Conservation (phyloP, 768 basidiomycete genomes). For the Suillus hirtellus region DNA sequence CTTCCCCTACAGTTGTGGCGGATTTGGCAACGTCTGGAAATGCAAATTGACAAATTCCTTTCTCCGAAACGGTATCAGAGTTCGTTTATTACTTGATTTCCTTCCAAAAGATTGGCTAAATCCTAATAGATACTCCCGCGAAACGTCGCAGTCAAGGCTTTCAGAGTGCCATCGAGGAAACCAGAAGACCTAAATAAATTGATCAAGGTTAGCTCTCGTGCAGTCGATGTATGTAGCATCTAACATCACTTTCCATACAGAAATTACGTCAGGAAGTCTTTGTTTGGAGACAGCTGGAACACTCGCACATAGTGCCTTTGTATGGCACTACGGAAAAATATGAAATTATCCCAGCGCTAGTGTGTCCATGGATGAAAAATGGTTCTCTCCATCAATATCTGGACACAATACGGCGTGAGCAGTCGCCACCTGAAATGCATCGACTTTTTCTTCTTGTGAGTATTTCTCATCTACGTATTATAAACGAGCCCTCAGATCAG, state of each 20-base stretch:
- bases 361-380: conserved; percentile 28
- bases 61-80: background rate
- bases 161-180: background rate
- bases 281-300: conserved; percentile 20
- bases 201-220: background rate
- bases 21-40: background rate
- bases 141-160: background rate
- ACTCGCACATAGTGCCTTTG: conserved; percentile 22
- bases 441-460: conserved; percentile 20
- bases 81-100: background rate
- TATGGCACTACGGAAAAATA: conserved; percentile 18
- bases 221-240: background rate
- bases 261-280: conserved; percentile 20
- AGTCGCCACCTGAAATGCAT: conserved; percentile 5
- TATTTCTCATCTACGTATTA: background rate
- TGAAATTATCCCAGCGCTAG: conserved; percentile 23
- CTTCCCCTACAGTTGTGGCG: background rate
- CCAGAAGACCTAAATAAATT: background rate
- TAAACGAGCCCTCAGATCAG: background rate
- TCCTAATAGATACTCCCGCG: background rate
- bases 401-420: background rate
- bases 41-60: background rate
- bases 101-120: background rate
- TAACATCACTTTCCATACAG: conserved; percentile 8
- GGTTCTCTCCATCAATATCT: conserved; percentile 23